A percentile compares a stretch with the other conserved stretches of the same genome.
Conservation (phyloP, 2,329 filamentous ascomycete species). For the Pestalotiopsis sp. region DNA sequence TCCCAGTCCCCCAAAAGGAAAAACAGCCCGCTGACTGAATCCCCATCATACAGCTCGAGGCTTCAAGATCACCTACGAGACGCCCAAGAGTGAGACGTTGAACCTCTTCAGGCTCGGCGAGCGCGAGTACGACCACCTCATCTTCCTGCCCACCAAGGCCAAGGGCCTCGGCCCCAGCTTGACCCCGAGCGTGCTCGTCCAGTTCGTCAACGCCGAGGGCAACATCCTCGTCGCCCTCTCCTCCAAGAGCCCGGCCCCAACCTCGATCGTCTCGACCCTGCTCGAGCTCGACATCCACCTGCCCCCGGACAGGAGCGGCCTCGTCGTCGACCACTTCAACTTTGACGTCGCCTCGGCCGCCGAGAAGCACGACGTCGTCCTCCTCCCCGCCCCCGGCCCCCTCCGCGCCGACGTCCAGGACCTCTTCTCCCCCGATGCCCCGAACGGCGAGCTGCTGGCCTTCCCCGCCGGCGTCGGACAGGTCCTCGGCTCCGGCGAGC, state of each 20-base stretch:
- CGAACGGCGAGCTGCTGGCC: constrained; percentile 64
- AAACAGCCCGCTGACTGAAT: not conserved
- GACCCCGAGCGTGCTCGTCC: constrained; percentile 81
- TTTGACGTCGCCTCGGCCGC: constrained; percentile 77
- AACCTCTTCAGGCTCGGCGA: constrained; percentile 84
- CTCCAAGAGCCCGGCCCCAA: constrained; percentile 68
- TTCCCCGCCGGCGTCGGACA: constrained; percentile 83
- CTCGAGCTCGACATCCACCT: constrained; percentile 86
- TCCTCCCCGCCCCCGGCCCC: constrained; percentile 69
- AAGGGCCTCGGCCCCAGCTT: constrained; percentile 92
- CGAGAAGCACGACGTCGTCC: constrained; percentile 86
- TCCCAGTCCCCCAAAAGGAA: not conserved
- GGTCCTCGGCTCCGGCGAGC: constrained; percentile 73
- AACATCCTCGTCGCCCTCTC: constrained; percentile 89
- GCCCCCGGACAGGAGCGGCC: constrained; percentile 80
- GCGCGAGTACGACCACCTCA: constrained; percentile 85
- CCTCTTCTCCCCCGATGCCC: constrained; percentile 70
- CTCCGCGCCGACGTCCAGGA: constrained; percentile 71
- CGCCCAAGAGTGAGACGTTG: constrained; percentile 77
- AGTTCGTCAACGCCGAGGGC: constrained; percentile 89
- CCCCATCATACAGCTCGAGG: constrained; percentile 66
- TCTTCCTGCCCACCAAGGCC: constrained; percentile 85
- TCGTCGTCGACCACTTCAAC: constrained; percentile 95
- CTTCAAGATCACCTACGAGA: constrained; percentile 78
- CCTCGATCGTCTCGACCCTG: constrained; percentile 75